Evolutionary conservation across 2,329 filamentous ascomycete genomes (phyloP).

Genomic region (Aspergillus proliferans): DNA sequence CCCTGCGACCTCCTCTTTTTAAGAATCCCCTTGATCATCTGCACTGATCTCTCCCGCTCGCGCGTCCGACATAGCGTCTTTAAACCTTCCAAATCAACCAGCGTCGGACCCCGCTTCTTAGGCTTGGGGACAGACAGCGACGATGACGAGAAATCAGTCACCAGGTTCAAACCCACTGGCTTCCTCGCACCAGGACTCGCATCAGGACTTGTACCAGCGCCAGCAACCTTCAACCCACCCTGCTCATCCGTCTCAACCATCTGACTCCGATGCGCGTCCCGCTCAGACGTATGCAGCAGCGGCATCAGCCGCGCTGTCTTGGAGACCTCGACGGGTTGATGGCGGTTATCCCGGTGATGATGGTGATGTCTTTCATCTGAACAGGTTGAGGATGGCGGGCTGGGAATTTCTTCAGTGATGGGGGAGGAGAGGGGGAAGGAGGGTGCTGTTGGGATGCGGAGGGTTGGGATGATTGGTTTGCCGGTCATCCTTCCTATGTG

Average conservation of each 20-base stretch:
- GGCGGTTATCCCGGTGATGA: slow-evolving; percentile 10
- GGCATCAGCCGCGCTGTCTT: slow-evolving; percentile 18
- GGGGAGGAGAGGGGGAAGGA: slow-evolving; percentile 40
- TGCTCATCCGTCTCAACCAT: background rate
- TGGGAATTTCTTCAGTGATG: slow-evolving; percentile 37
- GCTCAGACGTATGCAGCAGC: slow-evolving; percentile 3
- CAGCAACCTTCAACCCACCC: background rate
- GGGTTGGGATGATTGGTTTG: slow-evolving; percentile 8
- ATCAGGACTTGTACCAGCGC: background rate
- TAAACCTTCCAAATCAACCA: slow-evolving; percentile 35
- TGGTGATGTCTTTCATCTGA: background rate
- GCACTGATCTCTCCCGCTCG: slow-evolving; percentile 25
- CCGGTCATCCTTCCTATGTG: slow-evolving; percentile 11
- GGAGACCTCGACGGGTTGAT: slow-evolving; percentile 22
- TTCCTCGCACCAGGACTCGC: slow-evolving; percentile 8
- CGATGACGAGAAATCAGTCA: slow-evolving; percentile 34
- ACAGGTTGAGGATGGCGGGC: slow-evolving; percentile 26
- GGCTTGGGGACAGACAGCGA: background rate
- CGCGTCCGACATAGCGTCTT: slow-evolving; percentile 28
- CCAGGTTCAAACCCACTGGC: slow-evolving; percentile 36
- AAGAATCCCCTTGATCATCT: slow-evolving; percentile 15
- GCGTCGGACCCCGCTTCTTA: slow-evolving; percentile 4
- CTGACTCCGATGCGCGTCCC: background rate
- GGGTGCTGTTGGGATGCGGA: slow-evolving; percentile 24
- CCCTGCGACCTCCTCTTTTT: slow-evolving; percentile 16